Percentiles rank a stretch among this genome's conserved stretches.
These are phyloP conservation scores for Ustilago bromivora DNA, from an alignment of 1,284 basidiomycete genomes.

Conservation along the genomic window DNA sequence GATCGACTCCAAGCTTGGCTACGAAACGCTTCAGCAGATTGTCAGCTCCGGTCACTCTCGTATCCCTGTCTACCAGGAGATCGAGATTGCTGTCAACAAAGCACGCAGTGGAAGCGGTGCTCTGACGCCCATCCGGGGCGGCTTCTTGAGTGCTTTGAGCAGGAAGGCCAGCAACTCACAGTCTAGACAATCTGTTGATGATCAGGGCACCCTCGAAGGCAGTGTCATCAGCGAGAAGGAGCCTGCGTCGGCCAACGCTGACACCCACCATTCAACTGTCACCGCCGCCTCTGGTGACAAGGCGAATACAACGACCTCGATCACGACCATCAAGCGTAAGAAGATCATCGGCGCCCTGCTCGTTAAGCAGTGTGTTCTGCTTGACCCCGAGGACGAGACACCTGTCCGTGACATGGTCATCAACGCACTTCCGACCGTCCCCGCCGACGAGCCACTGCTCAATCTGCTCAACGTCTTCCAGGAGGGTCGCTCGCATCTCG, in stretches of 20 bases:
- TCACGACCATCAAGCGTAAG: conserved; percentile 71
- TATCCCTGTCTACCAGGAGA: conserved; percentile 71
- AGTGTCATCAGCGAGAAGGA: conserved; percentile 37
- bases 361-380: conserved; percentile 86
- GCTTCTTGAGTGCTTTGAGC: conserved; percentile 43
- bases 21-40: conserved; percentile 79
- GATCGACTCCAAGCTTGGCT: conserved; percentile 82
- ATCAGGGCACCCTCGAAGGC: conserved; percentile 43
- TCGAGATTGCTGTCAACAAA: conserved; percentile 70
- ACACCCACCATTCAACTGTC: conserved; percentile 70
- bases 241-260: conserved; percentile 48
- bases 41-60: conserved; percentile 82
- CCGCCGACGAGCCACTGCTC: conserved; percentile 85
- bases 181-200: conserved; percentile 26
- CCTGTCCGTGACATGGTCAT: conserved; percentile 67
- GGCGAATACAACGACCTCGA: conserved; percentile 1
- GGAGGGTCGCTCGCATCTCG: conserved; percentile 90
- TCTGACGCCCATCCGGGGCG: conserved; percentile 39
- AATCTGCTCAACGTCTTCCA: conserved; percentile 90
- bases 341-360: conserved; percentile 84
- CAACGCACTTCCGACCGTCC: conserved; percentile 86
- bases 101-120: conserved; percentile 43
- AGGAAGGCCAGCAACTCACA: conserved; percentile 69
- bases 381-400: conserved; percentile 80
- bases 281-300: conserved; percentile 65